Base-by-base conservation (phyloP, 768 basidiomycete species). In the Boletus speciosus region DNA sequence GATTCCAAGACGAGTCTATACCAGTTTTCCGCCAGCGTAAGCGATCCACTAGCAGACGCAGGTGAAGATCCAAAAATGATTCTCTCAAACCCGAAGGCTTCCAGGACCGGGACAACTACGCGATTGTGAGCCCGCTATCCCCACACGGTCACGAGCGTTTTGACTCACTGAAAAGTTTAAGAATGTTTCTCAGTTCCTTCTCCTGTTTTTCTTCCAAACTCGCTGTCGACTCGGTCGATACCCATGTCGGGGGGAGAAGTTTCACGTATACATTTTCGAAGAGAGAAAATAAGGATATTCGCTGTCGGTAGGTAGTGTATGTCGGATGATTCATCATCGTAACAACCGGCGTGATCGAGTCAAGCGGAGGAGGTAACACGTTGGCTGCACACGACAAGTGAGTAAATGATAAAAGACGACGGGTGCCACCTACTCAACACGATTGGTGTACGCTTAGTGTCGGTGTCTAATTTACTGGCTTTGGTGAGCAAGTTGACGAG, bases 101-200 rank as follows among this genome's bases (percentile, higher is more conserved):
- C 91, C 57, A 92, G 72, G 36, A 86, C 85, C 15, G 88, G 91
- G 8, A 84, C 86, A 59, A 93, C 90, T 93, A 55, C 5, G 16
- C 2, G 47, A 31, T 23, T 43, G 46, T 59, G 36, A 69, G 54
- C 19, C 10, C 19, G 29, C 0, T 3, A 21, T 7, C 25, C 9
- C 8, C 31, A 12, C 4, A 19, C 19, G 19, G 11, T 46, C 0
- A 35, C 8, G 12, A 9, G 23, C 38, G 35, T 36, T 1, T 14
- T 2, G 16, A 84, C 90, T 74, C 64, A 93, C 90, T 74, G 72
- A 90, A 93, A 81, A 93, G 88, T 76, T 88, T 93, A 70, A 92
- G 81, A 52, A 88, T 76, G 48, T 84, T 79, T 67, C 73, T 80
- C 72, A 80, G 71, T 56, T 67, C 67, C 44, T 41, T 68, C 78